These are phyloP conservation scores for Nakazawaea ishiwadae DNA, from an alignment of 805 yeast genomes.

Conservation along the genomic window DNA sequence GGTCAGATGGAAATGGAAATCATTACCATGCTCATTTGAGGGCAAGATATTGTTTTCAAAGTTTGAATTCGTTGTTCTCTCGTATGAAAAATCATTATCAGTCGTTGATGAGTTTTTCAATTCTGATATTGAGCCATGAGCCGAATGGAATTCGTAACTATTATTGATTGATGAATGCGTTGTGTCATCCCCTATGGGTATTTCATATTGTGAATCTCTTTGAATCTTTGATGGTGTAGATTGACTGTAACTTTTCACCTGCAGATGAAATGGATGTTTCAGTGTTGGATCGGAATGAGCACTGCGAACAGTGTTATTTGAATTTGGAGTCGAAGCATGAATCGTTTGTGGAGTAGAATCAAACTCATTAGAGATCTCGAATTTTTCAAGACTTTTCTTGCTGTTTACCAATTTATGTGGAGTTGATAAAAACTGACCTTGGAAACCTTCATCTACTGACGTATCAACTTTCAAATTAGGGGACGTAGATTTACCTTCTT, in stretches of 20 bases:
- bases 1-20: neutral
- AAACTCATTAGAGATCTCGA: neutral
- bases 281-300: neutral
- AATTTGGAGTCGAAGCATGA: slow-evolving; percentile 3
- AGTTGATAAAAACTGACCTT: neutral
- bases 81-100: slow-evolving; percentile 8
- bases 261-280: neutral
- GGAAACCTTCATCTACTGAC: neutral
- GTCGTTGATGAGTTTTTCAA: neutral
- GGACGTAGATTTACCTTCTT: neutral
- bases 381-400: neutral
- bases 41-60: neutral
- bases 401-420: neutral
- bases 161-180: too few relatives aligned
- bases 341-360: neutral
- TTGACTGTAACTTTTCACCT: neutral
- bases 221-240: slow-evolving; percentile 2
- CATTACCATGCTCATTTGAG: neutral
- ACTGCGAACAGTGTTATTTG: neutral
- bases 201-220: too few relatives aligned
- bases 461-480: slow-evolving; percentile 10
- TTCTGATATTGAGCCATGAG: neutral
- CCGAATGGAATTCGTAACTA: neutral
- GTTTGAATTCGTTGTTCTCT: slow-evolving; percentile 2
- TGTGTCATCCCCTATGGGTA: too few relatives aligned